A percentile compares a stretch with the other conserved stretches of the same genome.
Evolutionary conservation across 23 red algal genomes (phyloP).

Genomic region (Cyanidioschyzon merolae): DNA sequence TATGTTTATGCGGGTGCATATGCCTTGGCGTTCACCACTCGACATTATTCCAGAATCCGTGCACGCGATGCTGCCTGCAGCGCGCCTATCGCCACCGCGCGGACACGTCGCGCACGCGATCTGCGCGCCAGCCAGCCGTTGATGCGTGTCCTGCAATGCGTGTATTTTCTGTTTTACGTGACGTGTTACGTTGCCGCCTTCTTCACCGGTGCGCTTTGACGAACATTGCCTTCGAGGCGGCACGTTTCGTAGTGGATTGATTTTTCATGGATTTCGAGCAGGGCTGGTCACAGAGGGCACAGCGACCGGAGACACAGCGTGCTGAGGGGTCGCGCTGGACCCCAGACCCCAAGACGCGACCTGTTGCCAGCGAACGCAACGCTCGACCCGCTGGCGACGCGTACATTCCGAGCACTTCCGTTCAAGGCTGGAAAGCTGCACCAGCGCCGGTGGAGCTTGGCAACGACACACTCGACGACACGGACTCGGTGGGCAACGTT

Average conservation of each 20-base stretch:
- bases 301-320: neutral
- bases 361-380: neutral
- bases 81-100: too few species aligned
- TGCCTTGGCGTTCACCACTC: too few species aligned
- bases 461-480: neutral
- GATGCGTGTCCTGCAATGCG: too few species aligned
- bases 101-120: too few species aligned
- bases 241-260: too few species aligned
- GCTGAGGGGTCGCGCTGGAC: neutral
- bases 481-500: neutral
- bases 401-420: neutral
- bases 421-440: neutral
- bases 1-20: too few species aligned
- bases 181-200: too few species aligned
- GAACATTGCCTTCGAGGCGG: too few species aligned
- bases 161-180: neutral
- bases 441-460: neutral
- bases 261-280: neutral
- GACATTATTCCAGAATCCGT: too few species aligned
- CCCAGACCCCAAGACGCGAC: neutral
- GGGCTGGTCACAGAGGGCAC: neutral
- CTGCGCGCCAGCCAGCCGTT: too few species aligned
- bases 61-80: too few species aligned
- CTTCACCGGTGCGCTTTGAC: too few species aligned
- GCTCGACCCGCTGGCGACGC: neutral